Evolutionary conservation across 805 yeast species (phyloP), one percentile per base, ranked within the genome.

Genomic region (Helenozyma baotianmanensis): DNA sequence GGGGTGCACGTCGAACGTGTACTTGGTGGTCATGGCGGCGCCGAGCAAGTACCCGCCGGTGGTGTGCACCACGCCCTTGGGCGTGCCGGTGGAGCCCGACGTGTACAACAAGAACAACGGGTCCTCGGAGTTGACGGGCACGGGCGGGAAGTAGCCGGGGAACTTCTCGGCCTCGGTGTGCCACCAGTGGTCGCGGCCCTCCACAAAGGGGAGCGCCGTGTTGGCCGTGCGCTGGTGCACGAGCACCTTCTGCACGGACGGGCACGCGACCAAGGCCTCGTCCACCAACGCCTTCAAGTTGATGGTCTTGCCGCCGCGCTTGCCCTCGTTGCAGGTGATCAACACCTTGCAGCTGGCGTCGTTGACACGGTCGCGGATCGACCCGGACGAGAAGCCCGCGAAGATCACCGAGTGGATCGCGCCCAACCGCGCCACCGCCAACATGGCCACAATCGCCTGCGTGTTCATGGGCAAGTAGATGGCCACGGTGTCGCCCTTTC

Each of bases 401-500:
- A 84, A 84, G 21, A 84, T 81, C 23, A 83, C 92, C 2, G 90
- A 81, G 58, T 84, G 95, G 39, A 83, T 67, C 10, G 94, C 95
- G 50, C 95, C 94, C 42, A 84, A 66, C 60, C 95, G 72, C 25
- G 76, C 74, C 51, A 83, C 81, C 16, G 95, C 94, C 60, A 84
- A 62, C 67, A 84, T 61, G 17, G 92, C 76, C 36, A 81, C 66
- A 32, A 84, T 62, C 24, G 92, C 89, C 55, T 82, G 85, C 28
- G 89, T 82, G 43, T 79, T 80, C 92, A 83, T 84, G 50, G 95
- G 95, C 66, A 84, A 68, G 57, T 84, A 84, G 33, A 84, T 83
- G 15, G 92, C 92, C 36, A 84, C 90, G 12, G 88, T 80, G 54
- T 84, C 95, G 48, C 92, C 92, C 61, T 83, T 84, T 40, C 69